Evolutionary conservation across 2,329 filamentous ascomycete species (phyloP).

Genomic region (Epichloe hybrida): DNA sequence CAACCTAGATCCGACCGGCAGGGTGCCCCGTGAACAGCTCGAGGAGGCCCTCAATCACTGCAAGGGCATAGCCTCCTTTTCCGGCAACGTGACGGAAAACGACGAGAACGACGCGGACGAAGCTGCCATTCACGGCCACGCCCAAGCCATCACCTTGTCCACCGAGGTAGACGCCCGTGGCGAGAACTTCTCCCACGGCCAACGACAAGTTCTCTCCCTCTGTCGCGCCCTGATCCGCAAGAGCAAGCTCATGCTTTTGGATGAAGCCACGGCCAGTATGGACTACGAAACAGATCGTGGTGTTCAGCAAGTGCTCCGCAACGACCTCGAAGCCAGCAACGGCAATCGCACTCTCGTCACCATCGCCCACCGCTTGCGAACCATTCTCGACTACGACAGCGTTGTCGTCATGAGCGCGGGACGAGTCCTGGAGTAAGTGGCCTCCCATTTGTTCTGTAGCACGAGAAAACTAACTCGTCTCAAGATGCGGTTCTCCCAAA

Average conservation of each 20-base stretch:
- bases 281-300: slow-evolving; percentile 43
- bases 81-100: slow-evolving; percentile 23
- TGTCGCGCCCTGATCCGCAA: slow-evolving; percentile 41
- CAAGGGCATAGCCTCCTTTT: slow-evolving; percentile 42
- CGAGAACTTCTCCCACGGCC: slow-evolving; percentile 43
- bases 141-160: slow-evolving; percentile 22
- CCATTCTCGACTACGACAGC: slow-evolving; percentile 46
- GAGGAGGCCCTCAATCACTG: slow-evolving; percentile 48
- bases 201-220: slow-evolving; percentile 44
- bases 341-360: slow-evolving; percentile 40
- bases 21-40: slow-evolving; percentile 38
- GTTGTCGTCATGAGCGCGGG: slow-evolving; percentile 44
- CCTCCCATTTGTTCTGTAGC: not conserved
- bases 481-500: slow-evolving; percentile 30
- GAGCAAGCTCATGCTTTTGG: slow-evolving; percentile 41
- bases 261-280: slow-evolving; percentile 47
- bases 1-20: slow-evolving; percentile 52
- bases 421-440: slow-evolving; percentile 32
- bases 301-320: slow-evolving; percentile 38
- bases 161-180: slow-evolving; percentile 38
- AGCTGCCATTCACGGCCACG: slow-evolving; percentile 5
- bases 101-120: slow-evolving; percentile 13
- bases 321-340: slow-evolving; percentile 31
- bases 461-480: slow-evolving; percentile 4
- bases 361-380: slow-evolving; percentile 43